Evolutionary conservation across 176 grass and related monocot species (phyloP), one percentile per base, ranked within the genome.

Genomic region (Puya raimondii): DNA sequence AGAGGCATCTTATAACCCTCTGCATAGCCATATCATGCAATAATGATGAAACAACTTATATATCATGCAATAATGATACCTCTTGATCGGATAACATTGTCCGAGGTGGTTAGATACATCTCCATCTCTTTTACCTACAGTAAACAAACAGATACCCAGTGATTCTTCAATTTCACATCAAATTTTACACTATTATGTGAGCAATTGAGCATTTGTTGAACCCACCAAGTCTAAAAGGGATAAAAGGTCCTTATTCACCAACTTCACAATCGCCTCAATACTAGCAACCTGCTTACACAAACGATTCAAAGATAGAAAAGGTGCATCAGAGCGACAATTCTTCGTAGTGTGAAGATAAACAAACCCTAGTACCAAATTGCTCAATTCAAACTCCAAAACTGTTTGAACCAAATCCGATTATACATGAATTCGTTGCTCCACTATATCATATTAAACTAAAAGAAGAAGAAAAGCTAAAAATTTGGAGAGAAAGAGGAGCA

Each of bases 121-220:
- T 89, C 88, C 93, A 96, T 92, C 67, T 89, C 87, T 49, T 64
- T 87, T 15, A 96, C 88, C 93, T 96, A 73, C 67, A 85, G n/a
- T 25, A 70, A 68, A 83, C 56, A 78, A 47, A 48, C 23, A 75
- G 42, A 16, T 7, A 73, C 26, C 27, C 3, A 14, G 22, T 15
- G 8, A 53, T 15, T 57, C 11, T 23, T 47, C 10, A 14, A 58
- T 29, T 52, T n/a, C 64, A 78, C 23, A 66, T 49, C 13, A 14
- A 27, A 61, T 42, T 42, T 42, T 42, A 9, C 9, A 69, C 18
- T 14, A 29, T 2, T 16, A 67, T 7, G 47, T 47, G 11, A 63
- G 25, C 68, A 50, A 11, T 61, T 61, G 17, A 22, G 13, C 54
- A 16, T 49, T 64, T 23, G 47, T 64, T 23, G 49, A 69, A 69